Conservation (phyloP, 1,284 basidiomycete species). For the Apiotrichum akiyoshidainum region DNA sequence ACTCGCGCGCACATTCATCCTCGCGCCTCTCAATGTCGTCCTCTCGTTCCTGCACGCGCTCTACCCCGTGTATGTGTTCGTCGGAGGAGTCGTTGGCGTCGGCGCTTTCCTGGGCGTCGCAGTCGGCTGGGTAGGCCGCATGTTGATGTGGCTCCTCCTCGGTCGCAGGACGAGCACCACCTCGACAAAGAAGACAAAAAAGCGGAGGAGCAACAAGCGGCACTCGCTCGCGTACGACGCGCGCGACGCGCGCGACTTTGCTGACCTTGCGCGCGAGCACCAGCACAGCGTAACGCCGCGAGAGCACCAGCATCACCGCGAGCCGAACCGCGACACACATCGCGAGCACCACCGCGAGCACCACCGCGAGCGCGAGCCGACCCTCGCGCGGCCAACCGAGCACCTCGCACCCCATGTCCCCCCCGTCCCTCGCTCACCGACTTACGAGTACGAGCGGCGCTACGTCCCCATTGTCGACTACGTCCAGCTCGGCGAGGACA, state of each 20-base stretch:
- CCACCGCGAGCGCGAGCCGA: not conserved
- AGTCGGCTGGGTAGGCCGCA: conserved; percentile 36
- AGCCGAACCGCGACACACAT: not conserved
- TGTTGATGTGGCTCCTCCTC: conserved; percentile 23
- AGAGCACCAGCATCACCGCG: not conserved
- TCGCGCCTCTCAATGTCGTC: conserved; percentile 28
- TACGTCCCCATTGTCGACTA: conserved; percentile 21
- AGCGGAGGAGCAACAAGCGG: conserved; percentile 6
- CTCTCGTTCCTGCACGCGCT: conserved; percentile 26
- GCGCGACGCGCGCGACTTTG: not conserved
- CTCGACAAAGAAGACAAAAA: not conserved
- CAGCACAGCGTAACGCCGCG: too few species aligned
- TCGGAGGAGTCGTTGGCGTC: conserved; percentile 39
- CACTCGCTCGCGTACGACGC: not conserved
- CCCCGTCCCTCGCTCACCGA: not conserved
- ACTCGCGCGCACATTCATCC: conserved; percentile 33
- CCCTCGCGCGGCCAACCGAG: too few species aligned
- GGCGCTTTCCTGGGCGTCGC: conserved; percentile 38
- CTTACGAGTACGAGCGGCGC: conserved; percentile 12
- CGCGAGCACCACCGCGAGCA: too few species aligned
- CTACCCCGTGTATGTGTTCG: conserved; percentile 43
- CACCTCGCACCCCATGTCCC: not conserved
- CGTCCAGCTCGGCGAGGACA: conserved; percentile 11
- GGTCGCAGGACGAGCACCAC: not conserved
- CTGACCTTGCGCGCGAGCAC: not conserved